A percentile compares a stretch with the other conserved stretches of the same genome.
phyloP scores from a whole-genome alignment of 1,139 yeast species.

The Scheffersomyces illinoinensis region DNA sequence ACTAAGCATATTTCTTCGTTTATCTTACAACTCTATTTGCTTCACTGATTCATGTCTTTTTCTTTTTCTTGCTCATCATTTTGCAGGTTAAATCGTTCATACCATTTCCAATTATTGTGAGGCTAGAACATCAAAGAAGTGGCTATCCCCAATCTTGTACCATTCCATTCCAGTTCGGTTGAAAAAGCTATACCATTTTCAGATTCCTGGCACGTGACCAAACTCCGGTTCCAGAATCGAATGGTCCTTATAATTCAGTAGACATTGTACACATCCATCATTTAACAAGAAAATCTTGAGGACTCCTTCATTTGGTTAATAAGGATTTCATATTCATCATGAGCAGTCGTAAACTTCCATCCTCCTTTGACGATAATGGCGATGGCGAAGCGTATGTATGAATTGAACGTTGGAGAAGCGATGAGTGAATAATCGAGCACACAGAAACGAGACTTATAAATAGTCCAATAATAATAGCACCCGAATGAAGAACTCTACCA shows the following conservation, averaged over 20 bases:
- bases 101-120: too few relatives aligned
- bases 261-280: not conserved
- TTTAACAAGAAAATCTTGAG: not conserved
- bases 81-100: too few relatives aligned
- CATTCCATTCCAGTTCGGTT: not conserved
- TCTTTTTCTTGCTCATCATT: too few relatives aligned
- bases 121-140: not conserved
- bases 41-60: too few relatives aligned
- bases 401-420: not conserved
- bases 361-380: conserved; percentile 20
- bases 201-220: not conserved
- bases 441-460: not conserved
- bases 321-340: not conserved
- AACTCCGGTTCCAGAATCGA: not conserved
- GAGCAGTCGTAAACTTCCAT: conserved; percentile 17
- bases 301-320: not conserved
- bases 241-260: not conserved
- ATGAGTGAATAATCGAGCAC: not conserved
- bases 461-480: too few relatives aligned
- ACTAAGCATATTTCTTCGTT: too few relatives aligned
- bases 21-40: too few relatives aligned
- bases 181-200: not conserved
- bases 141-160: too few relatives aligned
- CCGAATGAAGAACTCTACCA: too few relatives aligned
- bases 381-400: conserved; percentile 25